Evolutionary conservation across 164 flowering plant species (phyloP), one percentile per base, ranked within the genome.

Genomic region (Berberis vulgaris): DNA sequence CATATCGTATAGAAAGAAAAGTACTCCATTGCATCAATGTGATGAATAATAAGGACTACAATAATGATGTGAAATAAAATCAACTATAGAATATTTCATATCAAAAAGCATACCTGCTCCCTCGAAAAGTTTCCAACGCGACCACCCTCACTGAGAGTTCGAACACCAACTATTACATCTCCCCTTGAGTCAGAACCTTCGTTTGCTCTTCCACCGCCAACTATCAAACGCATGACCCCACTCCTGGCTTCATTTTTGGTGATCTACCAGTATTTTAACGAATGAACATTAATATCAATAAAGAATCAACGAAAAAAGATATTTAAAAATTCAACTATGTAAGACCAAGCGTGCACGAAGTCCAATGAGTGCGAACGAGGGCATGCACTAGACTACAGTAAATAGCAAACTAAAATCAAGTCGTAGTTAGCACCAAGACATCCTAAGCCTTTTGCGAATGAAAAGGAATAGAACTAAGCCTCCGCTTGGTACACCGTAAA

Each of bases 141-240:
- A 62, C 99, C 99, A 50, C 99, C 99, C 78, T 94, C 99, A 81
- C 99, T 94, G 12, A 94, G 94, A 68, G 99, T 87, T 63, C 99
- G 85, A 66, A 94, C 99, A 52, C 99, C 97, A 43, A 94, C 95
- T 65, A 94, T 79, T 63, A 94, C 99, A 77, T 97, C 81, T 65
- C 99, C 99, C 74, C 68, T 81, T 55, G 88, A 72, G 7, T 89
- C 86, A 43, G 78, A 64, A 65, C 65, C 77, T 81, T 94, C 99
- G 67, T 77, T 80, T 68, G 97, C 99, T 70, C 99, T 81, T 57
- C 99, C 99, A 72, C 99, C 99, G 72, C 97, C 95, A 79, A 91
- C 97, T 66, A 94, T 84, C 71, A 94, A 84, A 63, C 99, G 84
- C 99, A 94, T 91, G 58, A 91, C 99, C 54, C 97, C 99, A 66